Evolutionary conservation across 2,329 filamentous ascomycete species (phyloP).

Genomic region (Rachicladosporium sp.): DNA sequence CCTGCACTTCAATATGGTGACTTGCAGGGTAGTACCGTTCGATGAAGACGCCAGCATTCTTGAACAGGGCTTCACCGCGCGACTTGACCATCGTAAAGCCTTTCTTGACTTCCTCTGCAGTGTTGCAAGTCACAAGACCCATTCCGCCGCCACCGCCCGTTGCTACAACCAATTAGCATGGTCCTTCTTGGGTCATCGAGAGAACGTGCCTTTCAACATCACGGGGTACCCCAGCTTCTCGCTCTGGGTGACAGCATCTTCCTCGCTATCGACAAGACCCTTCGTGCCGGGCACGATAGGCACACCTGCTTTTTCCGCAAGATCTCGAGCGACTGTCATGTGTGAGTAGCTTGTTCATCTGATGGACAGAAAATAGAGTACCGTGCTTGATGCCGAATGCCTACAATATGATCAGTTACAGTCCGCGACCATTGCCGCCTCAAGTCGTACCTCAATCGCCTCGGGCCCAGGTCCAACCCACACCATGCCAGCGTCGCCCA

Average conservation of each 20-base stretch:
- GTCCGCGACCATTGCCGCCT: background rate
- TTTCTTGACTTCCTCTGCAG: constrained; percentile 54
- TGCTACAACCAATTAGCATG: constrained; percentile 26
- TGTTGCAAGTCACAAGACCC: constrained; percentile 65
- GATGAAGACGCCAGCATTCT: constrained; percentile 72
- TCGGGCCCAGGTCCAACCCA: constrained; percentile 48
- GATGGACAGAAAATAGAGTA: background rate
- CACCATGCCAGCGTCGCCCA: constrained; percentile 41
- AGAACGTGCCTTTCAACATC: constrained; percentile 43
- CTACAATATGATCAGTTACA: background rate
- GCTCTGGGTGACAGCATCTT: constrained; percentile 35
- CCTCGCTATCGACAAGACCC: constrained; percentile 35
- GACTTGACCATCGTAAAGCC: constrained; percentile 52
- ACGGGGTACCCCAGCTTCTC: constrained; percentile 39
- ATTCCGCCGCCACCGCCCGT: constrained; percentile 57
- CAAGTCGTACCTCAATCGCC: constrained; percentile 29
- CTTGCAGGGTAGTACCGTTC: constrained; percentile 71
- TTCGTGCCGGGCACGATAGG: constrained; percentile 44
- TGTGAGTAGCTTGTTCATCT: too few species aligned
- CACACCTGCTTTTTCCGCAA: constrained; percentile 41
- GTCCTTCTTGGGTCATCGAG: constrained; percentile 70
- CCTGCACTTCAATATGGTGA: constrained; percentile 79
- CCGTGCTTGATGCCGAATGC: constrained; percentile 47
- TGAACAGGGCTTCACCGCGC: constrained; percentile 67
- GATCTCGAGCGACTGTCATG: constrained; percentile 33